These are phyloP conservation scores for Celoporthe dispersa DNA, from an alignment of 2,329 filamentous ascomycete species.

Conservation along the genomic window DNA sequence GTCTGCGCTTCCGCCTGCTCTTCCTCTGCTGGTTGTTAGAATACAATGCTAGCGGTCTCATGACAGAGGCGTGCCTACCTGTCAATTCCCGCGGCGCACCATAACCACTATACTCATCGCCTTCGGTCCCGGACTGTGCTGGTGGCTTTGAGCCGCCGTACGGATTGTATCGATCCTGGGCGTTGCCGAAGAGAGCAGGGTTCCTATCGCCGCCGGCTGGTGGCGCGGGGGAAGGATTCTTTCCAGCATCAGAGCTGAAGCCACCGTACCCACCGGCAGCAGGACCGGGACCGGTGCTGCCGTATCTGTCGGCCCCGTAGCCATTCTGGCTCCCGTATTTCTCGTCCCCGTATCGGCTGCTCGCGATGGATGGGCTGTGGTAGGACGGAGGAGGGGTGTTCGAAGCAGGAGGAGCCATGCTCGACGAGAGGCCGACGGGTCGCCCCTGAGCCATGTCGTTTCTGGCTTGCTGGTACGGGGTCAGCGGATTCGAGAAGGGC, in stretches of 20 bases:
- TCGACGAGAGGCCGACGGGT: constrained; percentile 33
- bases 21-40: constrained; percentile 64
- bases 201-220: neutral
- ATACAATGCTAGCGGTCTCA: rapidly evolving
- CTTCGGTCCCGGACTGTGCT: neutral
- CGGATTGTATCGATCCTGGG: constrained; percentile 20
- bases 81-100: constrained; percentile 72
- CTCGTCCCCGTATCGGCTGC: constrained; percentile 56
- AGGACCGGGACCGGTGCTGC: constrained; percentile 40
- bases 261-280: constrained; percentile 65
- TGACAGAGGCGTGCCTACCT: neutral
- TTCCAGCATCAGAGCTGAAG: constrained; percentile 54
- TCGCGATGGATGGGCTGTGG: constrained; percentile 32
- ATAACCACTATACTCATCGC: constrained; percentile 53
- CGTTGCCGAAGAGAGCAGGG: constrained; percentile 23
- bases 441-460: constrained; percentile 39
- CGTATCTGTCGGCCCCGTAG: constrained; percentile 60
- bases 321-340: constrained; percentile 56
- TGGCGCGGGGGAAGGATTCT: constrained; percentile 23
- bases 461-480: constrained; percentile 51
- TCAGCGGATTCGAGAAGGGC: constrained; percentile 58
- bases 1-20: constrained; percentile 76
- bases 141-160: neutral
- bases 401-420: constrained; percentile 31
- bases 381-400: constrained; percentile 40